Conservation (phyloP, 2,329 filamentous ascomycete genomes). For the Alternaria postmessia region DNA sequence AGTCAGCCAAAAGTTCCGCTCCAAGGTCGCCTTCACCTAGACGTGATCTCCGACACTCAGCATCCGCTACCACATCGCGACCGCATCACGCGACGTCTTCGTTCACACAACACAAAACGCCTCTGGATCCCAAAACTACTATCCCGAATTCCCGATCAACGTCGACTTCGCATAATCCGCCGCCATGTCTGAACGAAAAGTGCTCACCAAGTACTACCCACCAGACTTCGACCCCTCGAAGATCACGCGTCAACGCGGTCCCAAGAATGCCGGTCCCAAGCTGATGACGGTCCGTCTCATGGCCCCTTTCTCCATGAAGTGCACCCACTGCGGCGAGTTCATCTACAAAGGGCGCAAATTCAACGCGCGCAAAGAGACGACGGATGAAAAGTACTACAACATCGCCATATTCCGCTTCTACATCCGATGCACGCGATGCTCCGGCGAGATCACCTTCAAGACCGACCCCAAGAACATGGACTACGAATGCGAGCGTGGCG, state of each 20-base stretch:
- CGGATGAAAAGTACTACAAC: conserved; percentile 85
- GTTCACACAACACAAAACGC: not conserved
- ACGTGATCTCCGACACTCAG: not conserved
- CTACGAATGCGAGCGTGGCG: conserved; percentile 81
- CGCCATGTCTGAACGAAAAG: conserved; percentile 86
- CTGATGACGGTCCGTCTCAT: conserved; percentile 89
- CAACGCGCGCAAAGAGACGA: conserved; percentile 92
- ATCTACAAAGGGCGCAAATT: conserved; percentile 96
- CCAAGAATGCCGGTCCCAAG: conserved; percentile 78
- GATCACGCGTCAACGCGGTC: conserved; percentile 72
- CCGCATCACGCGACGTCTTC: not conserved
- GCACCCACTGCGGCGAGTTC: conserved; percentile 75
- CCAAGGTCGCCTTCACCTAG: conserved; percentile 12
- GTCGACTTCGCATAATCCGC: conserved; percentile 14
- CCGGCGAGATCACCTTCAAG: conserved; percentile 86
- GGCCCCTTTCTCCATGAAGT: conserved; percentile 85
- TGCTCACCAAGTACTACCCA: conserved; percentile 72
- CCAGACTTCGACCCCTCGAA: conserved; percentile 90
- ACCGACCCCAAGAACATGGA: conserved; percentile 97
- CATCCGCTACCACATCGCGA: not conserved
- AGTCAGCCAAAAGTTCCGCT: conserved; percentile 23
- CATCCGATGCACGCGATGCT: conserved; percentile 85
- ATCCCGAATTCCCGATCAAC: not conserved
- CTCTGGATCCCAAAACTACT: not conserved
- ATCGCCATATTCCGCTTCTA: conserved; percentile 92